Evolutionary conservation across 1,284 basidiomycete genomes (phyloP), one percentile per base, ranked within the genome.

Genomic region (Sporisorium scitamineum): DNA sequence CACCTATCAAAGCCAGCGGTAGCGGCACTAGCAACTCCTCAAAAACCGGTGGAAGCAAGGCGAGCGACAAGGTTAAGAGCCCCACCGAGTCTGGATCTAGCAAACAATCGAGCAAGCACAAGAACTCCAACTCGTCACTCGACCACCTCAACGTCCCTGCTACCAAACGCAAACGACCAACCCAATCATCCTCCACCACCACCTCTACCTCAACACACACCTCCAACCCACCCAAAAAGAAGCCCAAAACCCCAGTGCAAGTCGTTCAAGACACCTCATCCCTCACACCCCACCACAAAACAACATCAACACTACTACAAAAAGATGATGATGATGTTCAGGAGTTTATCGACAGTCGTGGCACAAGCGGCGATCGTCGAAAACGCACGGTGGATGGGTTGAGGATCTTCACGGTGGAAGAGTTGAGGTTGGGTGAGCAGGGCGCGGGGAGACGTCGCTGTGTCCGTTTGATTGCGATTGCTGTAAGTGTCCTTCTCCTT

Each of bases 391-490:
- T 61, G 0, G 73, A 76, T 18, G 73, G 73, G 5, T 47, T 71
- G 11, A 26, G 44, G 7, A 71, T 76, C 48, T 76, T 64, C 37
- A 61, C 73, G 2, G 47, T 27, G 3, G 39, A 42, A 20, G 73
- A 76, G 18, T 47, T 76, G 0, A 29, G 41, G 7, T 7, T 76
- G 4, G 58, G 58, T 5, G 56, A 51, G 9, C 20, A 70, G 5
- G 72, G 72, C 4, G 63, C 4, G 63, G 53, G 2, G 61, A 64
- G 32, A 71, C 68, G 2, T 39, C 39, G 0, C 26, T 58, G 5
- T 76, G 73, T 39, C 73, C 73, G 4, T 76, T 76, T 20, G 73
- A 76, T 52, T 76, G 73, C 24, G 24, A 70, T 20, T 76, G 73
- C 51, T 76, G 73, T 58, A 60, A 29, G 60, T 62, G 24, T 13